A percentile compares a stretch with the other conserved stretches of the same genome.
phyloP scores from a whole-genome alignment of 2,329 filamentous ascomycete genomes.

The Ceratocystis destructans region DNA sequence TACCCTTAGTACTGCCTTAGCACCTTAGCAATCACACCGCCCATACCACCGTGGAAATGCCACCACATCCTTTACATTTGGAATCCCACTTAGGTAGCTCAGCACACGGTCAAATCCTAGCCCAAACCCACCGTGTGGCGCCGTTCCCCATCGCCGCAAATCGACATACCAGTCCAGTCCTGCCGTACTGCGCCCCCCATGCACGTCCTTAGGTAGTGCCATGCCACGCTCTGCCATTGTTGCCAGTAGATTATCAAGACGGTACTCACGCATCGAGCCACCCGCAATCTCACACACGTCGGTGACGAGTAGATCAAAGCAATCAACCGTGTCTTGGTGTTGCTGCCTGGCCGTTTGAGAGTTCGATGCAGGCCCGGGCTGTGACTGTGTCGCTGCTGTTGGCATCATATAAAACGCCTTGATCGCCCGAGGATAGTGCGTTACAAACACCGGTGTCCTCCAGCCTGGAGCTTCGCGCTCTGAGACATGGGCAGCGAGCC shows the following conservation, averaged over 20 bases:
- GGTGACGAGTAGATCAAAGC: conserved; percentile 80
- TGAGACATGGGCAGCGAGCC: conserved; percentile 56
- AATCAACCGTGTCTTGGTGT: conserved; percentile 52
- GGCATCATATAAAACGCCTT: conserved; percentile 70
- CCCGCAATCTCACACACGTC: conserved; percentile 78
- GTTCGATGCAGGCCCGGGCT: background rate
- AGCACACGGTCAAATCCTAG: conserved; percentile 79
- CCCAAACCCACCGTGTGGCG: conserved; percentile 82
- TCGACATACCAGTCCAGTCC: conserved; percentile 74
- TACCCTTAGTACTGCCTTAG: too few species aligned
- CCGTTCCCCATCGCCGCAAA: conserved; percentile 77
- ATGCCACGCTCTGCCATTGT: conserved; percentile 60
- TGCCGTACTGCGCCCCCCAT: conserved; percentile 19
- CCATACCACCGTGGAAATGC: conserved; percentile 67
- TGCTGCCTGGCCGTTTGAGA: too few species aligned
- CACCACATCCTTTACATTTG: conserved; percentile 72
- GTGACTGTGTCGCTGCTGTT: background rate
- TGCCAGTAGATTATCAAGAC: conserved; percentile 49
- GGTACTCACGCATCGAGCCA: conserved; percentile 79
- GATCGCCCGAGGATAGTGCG: conserved; percentile 72
- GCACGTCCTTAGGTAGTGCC: conserved; percentile 25
- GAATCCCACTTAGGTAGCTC: conserved; percentile 67
- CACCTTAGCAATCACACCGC: conserved; percentile 42
- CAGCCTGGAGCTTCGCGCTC: conserved; percentile 33
- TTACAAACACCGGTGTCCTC: conserved; percentile 68